Percentiles rank a stretch among this genome's conserved stretches.
Conservation (phyloP, 305 asterid genomes). For the Rubia peregrina region DNA sequence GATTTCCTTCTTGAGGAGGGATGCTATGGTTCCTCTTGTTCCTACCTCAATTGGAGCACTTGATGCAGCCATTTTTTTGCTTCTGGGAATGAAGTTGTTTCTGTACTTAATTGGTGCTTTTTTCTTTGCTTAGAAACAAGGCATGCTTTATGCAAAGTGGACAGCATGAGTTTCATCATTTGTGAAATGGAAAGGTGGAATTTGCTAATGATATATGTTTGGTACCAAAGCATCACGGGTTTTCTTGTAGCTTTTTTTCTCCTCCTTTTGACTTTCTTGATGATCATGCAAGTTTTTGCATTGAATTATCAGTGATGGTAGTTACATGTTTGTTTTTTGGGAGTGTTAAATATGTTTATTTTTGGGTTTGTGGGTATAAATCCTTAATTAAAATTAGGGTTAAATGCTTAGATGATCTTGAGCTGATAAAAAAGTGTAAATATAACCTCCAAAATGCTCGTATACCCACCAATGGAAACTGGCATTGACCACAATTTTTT, state of each 20-base stretch:
- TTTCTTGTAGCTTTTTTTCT: slow-evolving; percentile 6
- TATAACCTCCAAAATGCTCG: too few species aligned
- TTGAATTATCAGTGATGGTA: background rate
- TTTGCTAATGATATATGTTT: slow-evolving; percentile 38
- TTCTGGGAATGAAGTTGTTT: slow-evolving; percentile 13
- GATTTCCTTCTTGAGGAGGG: slow-evolving; percentile 66
- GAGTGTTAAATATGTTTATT: too few species aligned
- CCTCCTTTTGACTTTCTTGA: slow-evolving; percentile 18
- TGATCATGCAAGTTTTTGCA: background rate
- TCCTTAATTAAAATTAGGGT: too few species aligned
- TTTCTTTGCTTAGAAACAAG: slow-evolving; percentile 4
- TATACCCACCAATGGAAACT: too few species aligned
- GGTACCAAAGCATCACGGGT: slow-evolving; percentile 21
- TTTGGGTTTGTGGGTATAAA: too few species aligned
- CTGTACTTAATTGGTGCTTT: slow-evolving; percentile 10
- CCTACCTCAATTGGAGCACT: slow-evolving; percentile 56
- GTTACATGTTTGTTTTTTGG: too few species aligned
- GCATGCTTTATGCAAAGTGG: slow-evolving; percentile 27
- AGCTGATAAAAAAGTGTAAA: too few species aligned
- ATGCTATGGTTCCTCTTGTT: slow-evolving; percentile 72
- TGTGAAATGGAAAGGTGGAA: slow-evolving; percentile 27
- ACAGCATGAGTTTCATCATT: slow-evolving; percentile 51
- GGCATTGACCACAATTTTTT: too few species aligned
- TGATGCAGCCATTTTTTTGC: slow-evolving; percentile 30
- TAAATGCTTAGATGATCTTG: too few species aligned